phyloP scores from a whole-genome alignment of 306 rosid genomes.

The Malus fusca region DNA sequence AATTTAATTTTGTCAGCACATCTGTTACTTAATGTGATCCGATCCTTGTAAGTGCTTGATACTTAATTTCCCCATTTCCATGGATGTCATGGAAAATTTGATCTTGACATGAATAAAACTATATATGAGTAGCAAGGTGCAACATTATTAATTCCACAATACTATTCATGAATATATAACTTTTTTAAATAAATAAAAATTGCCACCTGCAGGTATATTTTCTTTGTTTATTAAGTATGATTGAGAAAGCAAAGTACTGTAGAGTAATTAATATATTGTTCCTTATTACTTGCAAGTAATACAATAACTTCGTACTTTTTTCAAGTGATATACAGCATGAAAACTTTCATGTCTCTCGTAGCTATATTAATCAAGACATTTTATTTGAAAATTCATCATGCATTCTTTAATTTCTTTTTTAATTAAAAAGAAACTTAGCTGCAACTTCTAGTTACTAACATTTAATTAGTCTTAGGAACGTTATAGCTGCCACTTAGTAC shows the following conservation, averaged over 20 bases:
- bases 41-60: slow-evolving; percentile 22
- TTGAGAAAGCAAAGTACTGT: neutral
- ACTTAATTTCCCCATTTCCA: slow-evolving; percentile 7
- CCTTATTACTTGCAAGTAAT: neutral
- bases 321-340: neutral
- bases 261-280: neutral
- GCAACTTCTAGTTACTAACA: neutral
- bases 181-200: neutral
- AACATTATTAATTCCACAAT: neutral
- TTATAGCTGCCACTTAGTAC: too few relatives aligned
- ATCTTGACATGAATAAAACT: slow-evolving; percentile 7
- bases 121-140: neutral
- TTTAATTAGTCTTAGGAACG: neutral
- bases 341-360: neutral
- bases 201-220: neutral
- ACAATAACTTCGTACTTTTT: neutral
- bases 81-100: slow-evolving; percentile 7
- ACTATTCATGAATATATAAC: neutral
- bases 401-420: neutral
- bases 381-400: neutral
- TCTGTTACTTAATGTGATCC: slow-evolving; percentile 34
- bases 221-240: neutral
- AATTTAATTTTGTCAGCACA: slow-evolving; percentile 28
- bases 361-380: neutral
- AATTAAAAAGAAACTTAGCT: neutral